Evolutionary conservation across 2,329 filamentous ascomycete species (phyloP).

Genomic region (Pseudonectria foliicola): DNA sequence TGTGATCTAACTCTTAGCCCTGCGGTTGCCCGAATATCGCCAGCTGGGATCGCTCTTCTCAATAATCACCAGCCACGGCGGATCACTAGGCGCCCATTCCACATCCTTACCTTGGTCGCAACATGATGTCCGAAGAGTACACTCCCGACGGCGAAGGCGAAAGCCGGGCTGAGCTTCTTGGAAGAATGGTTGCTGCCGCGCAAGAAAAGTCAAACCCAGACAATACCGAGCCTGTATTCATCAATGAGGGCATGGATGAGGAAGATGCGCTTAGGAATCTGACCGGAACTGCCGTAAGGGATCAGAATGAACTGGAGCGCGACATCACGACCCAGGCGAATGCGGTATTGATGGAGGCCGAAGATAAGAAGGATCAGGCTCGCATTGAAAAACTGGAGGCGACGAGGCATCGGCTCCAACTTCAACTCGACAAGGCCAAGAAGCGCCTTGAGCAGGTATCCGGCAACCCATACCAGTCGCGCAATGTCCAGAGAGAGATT

Average conservation of each 20-base stretch:
- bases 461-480: conserved; percentile 42
- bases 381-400: conserved; percentile 52
- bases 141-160: conserved; percentile 13
- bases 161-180: conserved; percentile 19
- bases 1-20: too few species aligned
- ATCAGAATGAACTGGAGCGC: conserved; percentile 85
- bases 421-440: conserved; percentile 53
- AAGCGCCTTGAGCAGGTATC: conserved; percentile 38
- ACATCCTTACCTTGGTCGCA: not conserved
- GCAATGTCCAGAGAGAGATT: conserved; percentile 59
- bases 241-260: conserved; percentile 41
- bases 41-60: too few species aligned
- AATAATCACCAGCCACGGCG: too few species aligned
- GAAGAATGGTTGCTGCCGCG: conserved; percentile 25
- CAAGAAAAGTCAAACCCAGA: conserved; percentile 17
- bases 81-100: too few species aligned
- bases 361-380: conserved; percentile 56
- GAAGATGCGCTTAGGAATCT: conserved; percentile 54
- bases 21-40: too few species aligned
- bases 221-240: conserved; percentile 4
- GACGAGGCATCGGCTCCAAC: conserved; percentile 53
- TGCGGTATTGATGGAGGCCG: conserved; percentile 50
- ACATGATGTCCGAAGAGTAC: conserved; percentile 22
- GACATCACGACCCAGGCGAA: conserved; percentile 66
- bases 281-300: conserved; percentile 58